Percentiles rank a stretch among this genome's conserved stretches.
Evolutionary conservation across 2,329 filamentous ascomycete genomes (phyloP).

Genomic region (Xylaria sp.): DNA sequence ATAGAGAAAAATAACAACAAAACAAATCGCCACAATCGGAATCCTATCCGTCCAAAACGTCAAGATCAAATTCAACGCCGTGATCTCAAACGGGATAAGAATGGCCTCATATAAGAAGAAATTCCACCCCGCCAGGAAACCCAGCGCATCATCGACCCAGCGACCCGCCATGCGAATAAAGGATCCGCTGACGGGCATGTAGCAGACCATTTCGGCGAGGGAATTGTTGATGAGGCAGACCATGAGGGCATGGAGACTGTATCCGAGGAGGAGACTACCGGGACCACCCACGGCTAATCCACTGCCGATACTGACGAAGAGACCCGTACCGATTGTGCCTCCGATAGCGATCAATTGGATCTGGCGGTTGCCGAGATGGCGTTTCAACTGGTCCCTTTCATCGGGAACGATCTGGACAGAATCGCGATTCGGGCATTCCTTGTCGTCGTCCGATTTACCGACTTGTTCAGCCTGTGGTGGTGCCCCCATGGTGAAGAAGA

Average conservation of each 20-base stretch:
- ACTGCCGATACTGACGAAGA: conserved; percentile 58
- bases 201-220: conserved; percentile 59
- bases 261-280: conserved; percentile 53
- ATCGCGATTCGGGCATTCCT: conserved; percentile 20
- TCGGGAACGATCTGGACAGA: conserved; percentile 21
- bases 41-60: conserved; percentile 44
- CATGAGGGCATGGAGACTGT: conserved; percentile 46
- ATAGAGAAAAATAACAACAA: conserved; percentile 31
- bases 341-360: conserved; percentile 56
- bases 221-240: conserved; percentile 60
- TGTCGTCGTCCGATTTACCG: conserved; percentile 15
- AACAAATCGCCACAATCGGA: conserved; percentile 44
- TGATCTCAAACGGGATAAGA: conserved; percentile 40
- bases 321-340: conserved; percentile 52
- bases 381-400: conserved; percentile 33
- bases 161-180: conserved; percentile 60
- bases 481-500: conserved; percentile 29
- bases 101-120: conserved; percentile 40
- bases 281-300: conserved; percentile 48
- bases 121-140: conserved; percentile 48
- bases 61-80: conserved; percentile 38
- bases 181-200: conserved; percentile 57
- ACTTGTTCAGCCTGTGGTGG: conserved; percentile 17
- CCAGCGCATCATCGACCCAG: conserved; percentile 61
- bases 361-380: conserved; percentile 42